A percentile compares a stretch with the other conserved stretches of the same genome.
Conservation (phyloP, 257 asterid genomes). For the Jaltomata sinuosa region DNA sequence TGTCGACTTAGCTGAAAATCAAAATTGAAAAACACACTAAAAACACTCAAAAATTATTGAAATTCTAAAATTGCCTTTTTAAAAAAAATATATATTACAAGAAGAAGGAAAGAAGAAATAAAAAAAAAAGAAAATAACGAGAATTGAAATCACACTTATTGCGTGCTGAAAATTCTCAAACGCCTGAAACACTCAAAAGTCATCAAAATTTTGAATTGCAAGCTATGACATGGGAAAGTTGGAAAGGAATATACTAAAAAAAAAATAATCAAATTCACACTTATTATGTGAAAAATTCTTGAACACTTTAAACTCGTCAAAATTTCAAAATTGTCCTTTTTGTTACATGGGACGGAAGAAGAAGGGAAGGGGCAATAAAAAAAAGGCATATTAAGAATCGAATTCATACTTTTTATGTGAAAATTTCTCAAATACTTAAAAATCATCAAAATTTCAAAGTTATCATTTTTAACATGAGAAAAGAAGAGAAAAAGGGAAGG, state of each 20-base stretch:
- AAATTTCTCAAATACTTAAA: not conserved
- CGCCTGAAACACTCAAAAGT: not conserved
- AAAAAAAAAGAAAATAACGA: not conserved
- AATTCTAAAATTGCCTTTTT: not conserved
- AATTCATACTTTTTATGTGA: not conserved
- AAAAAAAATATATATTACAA: not conserved
- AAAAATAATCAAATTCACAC: not conserved
- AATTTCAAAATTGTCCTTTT: not conserved
- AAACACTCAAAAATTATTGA: too few species aligned
- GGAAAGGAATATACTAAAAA: not conserved
- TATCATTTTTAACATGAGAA: not conserved
- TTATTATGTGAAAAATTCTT: not conserved
- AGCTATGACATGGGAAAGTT: not conserved
- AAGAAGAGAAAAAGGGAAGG: not conserved
- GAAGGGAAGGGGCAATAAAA: not conserved
- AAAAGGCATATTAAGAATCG: not conserved
- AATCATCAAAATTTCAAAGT: not conserved
- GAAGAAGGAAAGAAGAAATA: not conserved
- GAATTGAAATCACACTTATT: not conserved
- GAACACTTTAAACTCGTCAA: not conserved
- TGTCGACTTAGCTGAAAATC: conserved; percentile 28
- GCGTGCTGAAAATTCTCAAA: not conserved
- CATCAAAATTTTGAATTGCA: not conserved
- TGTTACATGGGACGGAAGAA: not conserved
- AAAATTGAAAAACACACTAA: not conserved